phyloP scores from a whole-genome alignment of 176 grass and related monocot genomes.

The Musa schizocarpa region DNA sequence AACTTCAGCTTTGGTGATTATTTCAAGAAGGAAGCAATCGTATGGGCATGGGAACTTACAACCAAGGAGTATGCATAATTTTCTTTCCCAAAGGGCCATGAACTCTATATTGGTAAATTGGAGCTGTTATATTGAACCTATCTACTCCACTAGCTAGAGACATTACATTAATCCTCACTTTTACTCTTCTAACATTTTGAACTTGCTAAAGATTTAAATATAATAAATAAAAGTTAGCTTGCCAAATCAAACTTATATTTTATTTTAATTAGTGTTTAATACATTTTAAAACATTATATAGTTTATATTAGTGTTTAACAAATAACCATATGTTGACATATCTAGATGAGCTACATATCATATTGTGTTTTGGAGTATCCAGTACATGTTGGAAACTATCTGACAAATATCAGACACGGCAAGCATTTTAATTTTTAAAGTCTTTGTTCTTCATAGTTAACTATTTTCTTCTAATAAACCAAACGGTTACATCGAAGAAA shows the following conservation, averaged over 20 bases:
- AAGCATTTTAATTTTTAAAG: not conserved
- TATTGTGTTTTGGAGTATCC: too few relatives aligned
- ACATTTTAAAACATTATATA: not conserved
- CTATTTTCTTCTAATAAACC: not conserved
- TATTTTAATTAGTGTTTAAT: not conserved
- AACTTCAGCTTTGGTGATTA: constrained; percentile 99
- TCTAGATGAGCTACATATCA: too few relatives aligned
- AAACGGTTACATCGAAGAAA: not conserved
- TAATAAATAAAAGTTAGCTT: not conserved
- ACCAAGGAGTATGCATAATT: constrained; percentile 87
- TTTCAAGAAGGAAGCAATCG: constrained; percentile 90
- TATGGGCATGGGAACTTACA: constrained; percentile 92
- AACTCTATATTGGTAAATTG: constrained; percentile 57
- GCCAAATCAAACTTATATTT: not conserved
- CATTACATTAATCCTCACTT: not conserved
- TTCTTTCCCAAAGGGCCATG: constrained; percentile 38
- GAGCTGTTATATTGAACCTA: constrained; percentile 29
- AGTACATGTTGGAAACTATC: not conserved
- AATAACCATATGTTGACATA: too few relatives aligned
- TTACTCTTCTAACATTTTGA: not conserved
- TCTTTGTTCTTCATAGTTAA: not conserved
- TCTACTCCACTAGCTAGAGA: not conserved
- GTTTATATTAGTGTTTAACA: not conserved
- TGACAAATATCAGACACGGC: not conserved
- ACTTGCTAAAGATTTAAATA: not conserved